Base-by-base conservation (phyloP, 345 rosid species). In the Mallotus nudiflorus region DNA sequence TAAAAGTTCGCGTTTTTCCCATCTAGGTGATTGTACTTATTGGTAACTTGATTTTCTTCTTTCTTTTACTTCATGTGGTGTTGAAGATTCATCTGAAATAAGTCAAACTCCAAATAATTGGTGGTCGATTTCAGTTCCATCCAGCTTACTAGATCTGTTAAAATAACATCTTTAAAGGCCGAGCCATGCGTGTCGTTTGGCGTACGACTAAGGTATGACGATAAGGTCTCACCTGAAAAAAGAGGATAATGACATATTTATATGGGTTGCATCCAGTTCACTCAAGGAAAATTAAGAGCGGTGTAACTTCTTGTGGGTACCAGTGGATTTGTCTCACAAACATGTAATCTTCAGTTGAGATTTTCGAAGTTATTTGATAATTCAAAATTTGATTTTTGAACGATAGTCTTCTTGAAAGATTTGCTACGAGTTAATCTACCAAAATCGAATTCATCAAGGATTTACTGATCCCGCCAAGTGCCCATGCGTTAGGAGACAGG, bases 251-350 rank as follows among this genome's bases (percentile, higher is more conserved):
- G 45, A 35, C 63, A 59, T 35, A 33, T 33, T 35, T 59, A 6
- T 37, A 19, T 4, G 5, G 8, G 68, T 62, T 44, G 73, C 59
- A 19, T 72, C 75, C 80, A 75, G 66, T 65, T 65, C 74, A 69
- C n/a, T n/a, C 46, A 33, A 66, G 60, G 75, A 42, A 55, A 64
- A 31, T 19, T 5, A 18, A 3, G 40, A 27, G 27, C 27, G 25
- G 14, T 48, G 39, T n/a, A n/a, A 16, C 28, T 5, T 11, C 10
- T 25, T 53, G 51, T 13, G 50, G 54, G 24, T 13, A 44, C 42
- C 39, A 11, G 35, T 28, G 28, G 24, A 19, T 46, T 65, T 31
- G 57, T 37, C 42, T 48, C 25, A 29, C 13, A 48, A n/a, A 18
- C 18, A 6, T 33, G 19, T 20, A 48, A 4, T 52, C 56, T 6